A percentile compares a stretch with the other conserved stretches of the same genome.
phyloP scores from a whole-genome alignment of 805 yeast genomes.

The Starmerella scarabaei region DNA sequence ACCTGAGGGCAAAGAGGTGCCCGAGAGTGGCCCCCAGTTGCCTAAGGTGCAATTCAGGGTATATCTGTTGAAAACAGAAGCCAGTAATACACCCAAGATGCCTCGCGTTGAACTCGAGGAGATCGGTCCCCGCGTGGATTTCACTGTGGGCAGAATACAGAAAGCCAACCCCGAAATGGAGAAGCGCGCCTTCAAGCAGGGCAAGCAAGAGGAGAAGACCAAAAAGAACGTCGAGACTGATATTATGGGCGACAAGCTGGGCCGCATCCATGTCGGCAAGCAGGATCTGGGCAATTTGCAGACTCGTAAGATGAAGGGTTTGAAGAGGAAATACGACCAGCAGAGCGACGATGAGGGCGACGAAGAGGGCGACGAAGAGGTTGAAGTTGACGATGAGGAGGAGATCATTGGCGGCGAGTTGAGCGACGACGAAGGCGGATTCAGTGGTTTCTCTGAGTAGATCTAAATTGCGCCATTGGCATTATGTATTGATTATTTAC shows the following conservation, averaged over 20 bases:
- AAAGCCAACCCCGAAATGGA: slow-evolving; percentile 75
- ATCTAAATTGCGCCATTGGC: neutral
- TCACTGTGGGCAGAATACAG: slow-evolving; percentile 77
- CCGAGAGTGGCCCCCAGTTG: slow-evolving; percentile 51
- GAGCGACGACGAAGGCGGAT: slow-evolving; percentile 5
- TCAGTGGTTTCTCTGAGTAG: slow-evolving; percentile 17
- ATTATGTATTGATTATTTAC: neutral
- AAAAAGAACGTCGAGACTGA: slow-evolving; percentile 86
- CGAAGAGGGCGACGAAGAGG: slow-evolving; percentile 9
- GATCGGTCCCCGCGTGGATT: slow-evolving; percentile 90
- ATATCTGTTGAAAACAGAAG: slow-evolving; percentile 67
- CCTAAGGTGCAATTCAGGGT: slow-evolving; percentile 86
- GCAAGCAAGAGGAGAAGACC: slow-evolving; percentile 68
- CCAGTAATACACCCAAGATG: slow-evolving; percentile 56
- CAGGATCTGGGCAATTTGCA: slow-evolving; percentile 85
- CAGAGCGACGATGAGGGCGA: slow-evolving; percentile 40
- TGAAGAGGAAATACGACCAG: slow-evolving; percentile 78
- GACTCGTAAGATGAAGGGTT: slow-evolving; percentile 97
- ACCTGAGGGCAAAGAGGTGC: slow-evolving; percentile 37
- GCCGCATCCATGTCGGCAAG: slow-evolving; percentile 89
- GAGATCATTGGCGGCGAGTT: slow-evolving; percentile 6
- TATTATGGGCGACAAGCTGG: slow-evolving; percentile 89
- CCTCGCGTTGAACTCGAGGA: slow-evolving; percentile 93
- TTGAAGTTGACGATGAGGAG: slow-evolving; percentile 23
- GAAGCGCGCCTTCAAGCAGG: slow-evolving; percentile 72